phyloP scores from a whole-genome alignment of 1,139 yeast species.

The Saccharomyces pastorianus region DNA sequence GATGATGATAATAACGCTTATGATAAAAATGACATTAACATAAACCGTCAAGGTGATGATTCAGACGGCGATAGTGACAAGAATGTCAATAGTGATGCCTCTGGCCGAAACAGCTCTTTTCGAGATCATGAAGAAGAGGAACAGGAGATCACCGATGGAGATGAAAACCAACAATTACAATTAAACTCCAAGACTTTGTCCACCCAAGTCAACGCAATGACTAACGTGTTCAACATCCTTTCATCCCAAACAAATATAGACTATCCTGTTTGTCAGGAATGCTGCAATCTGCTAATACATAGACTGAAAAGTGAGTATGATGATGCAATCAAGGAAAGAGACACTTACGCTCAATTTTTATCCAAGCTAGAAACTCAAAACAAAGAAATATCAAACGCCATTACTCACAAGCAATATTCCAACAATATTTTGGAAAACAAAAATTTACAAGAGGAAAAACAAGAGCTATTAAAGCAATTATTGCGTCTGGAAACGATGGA shows the following conservation, averaged over 20 bases:
- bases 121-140: conserved; percentile 5
- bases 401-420: not conserved
- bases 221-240: conserved; percentile 56
- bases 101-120: not conserved
- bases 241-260: conserved; percentile 72
- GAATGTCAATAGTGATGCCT: conserved; percentile 7
- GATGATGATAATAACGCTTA: conserved; percentile 10
- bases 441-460: conserved; percentile 33
- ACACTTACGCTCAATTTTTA: conserved; percentile 64
- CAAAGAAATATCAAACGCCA: conserved; percentile 33
- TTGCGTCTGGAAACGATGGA: conserved; percentile 34
- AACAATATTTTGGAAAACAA: conserved; percentile 30
- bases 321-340: conserved; percentile 69
- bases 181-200: conserved; percentile 32
- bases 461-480: conserved; percentile 32
- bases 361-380: conserved; percentile 56
- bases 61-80: conserved; percentile 16
- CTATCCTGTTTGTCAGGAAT: conserved; percentile 81
- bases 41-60: not conserved
- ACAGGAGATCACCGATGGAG: conserved; percentile 10
- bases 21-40: conserved; percentile 5
- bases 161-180: conserved; percentile 5
- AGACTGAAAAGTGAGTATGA: conserved; percentile 66
- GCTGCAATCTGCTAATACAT: conserved; percentile 61
- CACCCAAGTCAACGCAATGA: conserved; percentile 41